phyloP scores from a whole-genome alignment of 2,329 filamentous ascomycete genomes.

The Hymenoscyphus linearis region DNA sequence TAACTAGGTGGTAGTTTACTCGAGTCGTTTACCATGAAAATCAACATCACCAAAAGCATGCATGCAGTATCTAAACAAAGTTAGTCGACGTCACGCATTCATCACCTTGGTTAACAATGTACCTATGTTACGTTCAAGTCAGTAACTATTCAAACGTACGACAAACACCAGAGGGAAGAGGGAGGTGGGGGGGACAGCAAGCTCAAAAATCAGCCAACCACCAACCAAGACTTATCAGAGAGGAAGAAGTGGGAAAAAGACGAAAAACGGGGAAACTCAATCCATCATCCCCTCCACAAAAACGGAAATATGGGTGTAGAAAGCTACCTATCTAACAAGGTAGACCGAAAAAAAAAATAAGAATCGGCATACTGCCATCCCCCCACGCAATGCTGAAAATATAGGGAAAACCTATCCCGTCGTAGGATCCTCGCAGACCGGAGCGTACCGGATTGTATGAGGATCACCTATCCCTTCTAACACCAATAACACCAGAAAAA shows the following conservation, averaged over 20 bases:
- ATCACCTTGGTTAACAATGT: too few relatives aligned
- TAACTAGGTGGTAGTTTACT: too few relatives aligned
- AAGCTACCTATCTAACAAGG: background rate
- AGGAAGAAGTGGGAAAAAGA: background rate
- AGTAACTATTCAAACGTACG: too few relatives aligned
- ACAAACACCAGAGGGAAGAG: background rate
- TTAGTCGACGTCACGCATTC: too few relatives aligned
- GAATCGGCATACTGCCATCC: background rate
- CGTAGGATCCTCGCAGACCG: background rate
- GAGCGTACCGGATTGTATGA: background rate
- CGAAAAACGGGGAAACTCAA: background rate
- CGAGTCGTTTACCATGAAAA: too few relatives aligned
- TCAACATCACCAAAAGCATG: too few relatives aligned
- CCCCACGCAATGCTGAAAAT: background rate
- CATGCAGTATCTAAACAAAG: too few relatives aligned
- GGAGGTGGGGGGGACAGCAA: background rate
- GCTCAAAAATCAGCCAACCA: background rate
- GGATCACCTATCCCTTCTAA: background rate
- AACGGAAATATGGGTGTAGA: background rate
- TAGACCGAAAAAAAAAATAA: background rate
- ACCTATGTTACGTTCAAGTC: too few relatives aligned
- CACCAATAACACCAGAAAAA: background rate
- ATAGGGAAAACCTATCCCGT: background rate
- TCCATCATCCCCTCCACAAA: background rate
- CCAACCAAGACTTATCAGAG: background rate